Evolutionary conservation across 2,329 filamentous ascomycete species (phyloP), one percentile per base, ranked within the genome.

Genomic region (Hypoxylon sp.): DNA sequence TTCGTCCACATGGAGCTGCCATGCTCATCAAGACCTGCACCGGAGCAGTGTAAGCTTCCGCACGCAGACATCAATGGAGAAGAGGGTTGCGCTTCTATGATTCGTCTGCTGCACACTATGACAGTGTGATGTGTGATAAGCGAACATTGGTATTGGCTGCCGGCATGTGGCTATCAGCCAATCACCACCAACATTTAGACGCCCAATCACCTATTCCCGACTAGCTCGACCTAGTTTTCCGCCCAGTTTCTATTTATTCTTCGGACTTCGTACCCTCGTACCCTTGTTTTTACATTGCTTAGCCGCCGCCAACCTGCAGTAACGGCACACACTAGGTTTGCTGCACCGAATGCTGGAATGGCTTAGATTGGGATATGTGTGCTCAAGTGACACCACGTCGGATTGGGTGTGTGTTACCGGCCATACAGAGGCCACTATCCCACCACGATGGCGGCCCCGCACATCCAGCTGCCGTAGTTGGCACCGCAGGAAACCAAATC

Each of bases 281-380:
- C 54, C 57, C 51, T 68, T 66, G 59, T 53, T 70, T 69, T 46
- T 63, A 59, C 55, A 56, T 75, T 77, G 74, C 75, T 77, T 81
- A 81, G 72, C 79, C 80, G 80, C 80, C 78, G 61, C 56, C 76
- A 74, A 62, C 74, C 62, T 80, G 78, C 79, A 79, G 78, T n/a
- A 74, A 72, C 74, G 72, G 75, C 75, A 72, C 68, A 66, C 45
- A 55, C 70, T 61, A 25, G 68, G 62, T 74, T 70, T 63, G 66
- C 73, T 70, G 72, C 68, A 73, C 67, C 68, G 69, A 71, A 70
- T 64, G 69, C 69, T 68, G 67, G 69, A 72, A 68, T 67, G 67
- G 68, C 46, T 67, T 70, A 65, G 65, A 55, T 54, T 54, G 60
- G 65, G 46, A 54, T 43, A 66, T 65, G 59, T 70, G 66, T 72